Percentiles rank a stretch among this genome's conserved stretches.
phyloP scores from a whole-genome alignment of 2,329 filamentous ascomycete species.

The Lachnellula willkommii region DNA sequence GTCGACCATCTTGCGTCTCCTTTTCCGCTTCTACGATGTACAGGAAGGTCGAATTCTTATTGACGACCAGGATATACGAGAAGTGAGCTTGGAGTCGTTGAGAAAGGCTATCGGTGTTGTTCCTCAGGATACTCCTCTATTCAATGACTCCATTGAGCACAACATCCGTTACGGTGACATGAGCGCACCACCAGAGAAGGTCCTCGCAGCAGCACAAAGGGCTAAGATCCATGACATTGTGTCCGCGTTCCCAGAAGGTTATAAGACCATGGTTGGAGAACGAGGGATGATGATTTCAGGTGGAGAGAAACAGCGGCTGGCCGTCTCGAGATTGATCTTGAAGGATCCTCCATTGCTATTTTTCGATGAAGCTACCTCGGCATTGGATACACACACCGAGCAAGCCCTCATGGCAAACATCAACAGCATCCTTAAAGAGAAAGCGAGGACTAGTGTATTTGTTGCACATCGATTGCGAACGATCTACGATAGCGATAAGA shows the following conservation, averaged over 20 bases:
- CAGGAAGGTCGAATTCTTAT: slow-evolving; percentile 81
- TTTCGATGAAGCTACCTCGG: slow-evolving; percentile 92
- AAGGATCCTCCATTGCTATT: slow-evolving; percentile 89
- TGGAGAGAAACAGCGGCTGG: slow-evolving; percentile 87
- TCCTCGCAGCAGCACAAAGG: slow-evolving; percentile 71
- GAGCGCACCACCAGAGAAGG: slow-evolving; percentile 65
- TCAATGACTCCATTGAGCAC: slow-evolving; percentile 93
- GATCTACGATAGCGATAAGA: slow-evolving; percentile 88
- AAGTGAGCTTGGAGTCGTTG: slow-evolving; percentile 76
- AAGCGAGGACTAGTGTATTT: slow-evolving; percentile 85
- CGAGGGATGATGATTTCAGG: slow-evolving; percentile 95
- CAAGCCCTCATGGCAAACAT: slow-evolving; percentile 87
- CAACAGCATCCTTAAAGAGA: slow-evolving; percentile 85
- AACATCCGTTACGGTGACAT: slow-evolving; percentile 93
- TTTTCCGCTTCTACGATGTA: slow-evolving; percentile 93
- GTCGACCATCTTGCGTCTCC: slow-evolving; percentile 80
- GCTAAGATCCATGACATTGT: slow-evolving; percentile 84
- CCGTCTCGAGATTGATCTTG: slow-evolving; percentile 74
- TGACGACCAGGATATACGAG: slow-evolving; percentile 85
- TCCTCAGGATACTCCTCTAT: slow-evolving; percentile 92
- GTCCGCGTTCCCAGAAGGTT: slow-evolving; percentile 74
- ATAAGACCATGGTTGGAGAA: slow-evolving; percentile 87
- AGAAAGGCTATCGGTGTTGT: slow-evolving; percentile 87
- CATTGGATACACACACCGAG: slow-evolving; percentile 89
- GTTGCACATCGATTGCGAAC: slow-evolving; percentile 88